Conservation (phyloP, 2,329 filamentous ascomycete genomes). For the Diaporthe caulivora region DNA sequence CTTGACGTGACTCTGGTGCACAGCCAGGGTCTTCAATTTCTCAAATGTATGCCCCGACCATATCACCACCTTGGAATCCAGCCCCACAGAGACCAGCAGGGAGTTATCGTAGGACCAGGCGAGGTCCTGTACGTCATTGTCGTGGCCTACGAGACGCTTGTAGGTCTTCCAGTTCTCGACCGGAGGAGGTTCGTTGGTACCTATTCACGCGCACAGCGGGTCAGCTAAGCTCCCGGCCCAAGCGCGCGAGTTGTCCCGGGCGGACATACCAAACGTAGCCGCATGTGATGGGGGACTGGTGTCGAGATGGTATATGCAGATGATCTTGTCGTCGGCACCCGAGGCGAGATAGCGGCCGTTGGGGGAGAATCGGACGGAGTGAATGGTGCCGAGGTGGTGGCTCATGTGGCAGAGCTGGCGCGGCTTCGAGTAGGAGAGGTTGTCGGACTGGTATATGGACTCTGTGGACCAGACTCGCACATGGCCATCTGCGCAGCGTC, state of each 20-base stretch:
- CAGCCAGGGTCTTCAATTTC: conserved; percentile 92
- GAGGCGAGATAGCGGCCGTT: conserved; percentile 96
- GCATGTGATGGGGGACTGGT: conserved; percentile 81
- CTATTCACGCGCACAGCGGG: conserved; percentile 52
- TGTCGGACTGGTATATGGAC: conserved; percentile 84
- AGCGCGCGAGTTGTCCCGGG: not conserved
- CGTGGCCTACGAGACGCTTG: conserved; percentile 92
- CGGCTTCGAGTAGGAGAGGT: conserved; percentile 79
- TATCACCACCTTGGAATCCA: conserved; percentile 97
- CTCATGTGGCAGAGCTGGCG: conserved; percentile 98
- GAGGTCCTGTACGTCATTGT: conserved; percentile 98
- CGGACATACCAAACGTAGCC: conserved; percentile 79
- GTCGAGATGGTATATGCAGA: conserved; percentile 95
- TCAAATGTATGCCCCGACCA: conserved; percentile 99
- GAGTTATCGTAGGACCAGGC: conserved; percentile 98
- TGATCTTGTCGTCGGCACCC: conserved; percentile 98
- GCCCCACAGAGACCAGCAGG: conserved; percentile 92
- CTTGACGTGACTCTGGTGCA: conserved; percentile 98
- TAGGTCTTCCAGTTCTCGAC: conserved; percentile 99
- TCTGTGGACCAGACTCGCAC: conserved; percentile 98
- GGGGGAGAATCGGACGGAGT: conserved; percentile 95
- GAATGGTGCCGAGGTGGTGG: conserved; percentile 97
- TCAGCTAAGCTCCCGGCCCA: conserved; percentile 8
- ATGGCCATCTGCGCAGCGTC: conserved; percentile 77
- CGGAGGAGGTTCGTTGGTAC: conserved; percentile 88